Evolutionary conservation across 73 alveolate genomes (phyloP).

Genomic region (Blepharisma japonicum): DNA sequence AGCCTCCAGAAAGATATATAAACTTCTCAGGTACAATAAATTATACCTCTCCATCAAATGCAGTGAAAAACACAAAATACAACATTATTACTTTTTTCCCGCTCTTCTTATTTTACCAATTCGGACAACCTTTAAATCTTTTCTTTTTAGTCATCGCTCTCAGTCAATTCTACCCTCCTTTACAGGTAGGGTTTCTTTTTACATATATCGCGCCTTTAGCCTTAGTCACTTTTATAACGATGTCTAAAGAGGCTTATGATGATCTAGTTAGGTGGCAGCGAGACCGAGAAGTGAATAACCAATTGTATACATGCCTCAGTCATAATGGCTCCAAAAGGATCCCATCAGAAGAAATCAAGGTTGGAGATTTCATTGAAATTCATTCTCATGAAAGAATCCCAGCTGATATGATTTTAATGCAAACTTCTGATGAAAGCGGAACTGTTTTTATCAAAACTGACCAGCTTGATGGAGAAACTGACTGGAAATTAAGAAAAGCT

Average conservation of each 20-base stretch:
- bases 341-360: conserved; percentile 39
- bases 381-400: conserved; percentile 81
- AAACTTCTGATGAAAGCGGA: conserved; percentile 62
- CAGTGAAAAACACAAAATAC: conserved; percentile 60
- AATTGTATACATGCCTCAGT: neutral
- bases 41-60: conserved; percentile 17
- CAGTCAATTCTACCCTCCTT: conserved; percentile 51
- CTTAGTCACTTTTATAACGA: conserved; percentile 54
- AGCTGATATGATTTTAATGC: conserved; percentile 78
- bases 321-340: conserved; percentile 42
- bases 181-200: conserved; percentile 61
- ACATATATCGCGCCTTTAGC: conserved; percentile 57
- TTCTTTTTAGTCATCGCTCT: conserved; percentile 59
- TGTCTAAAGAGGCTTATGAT: conserved; percentile 65
- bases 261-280: conserved; percentile 56
- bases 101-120: conserved; percentile 51
- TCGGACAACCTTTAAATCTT: conserved; percentile 58
- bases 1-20: neutral
- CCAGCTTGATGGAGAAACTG: conserved; percentile 96
- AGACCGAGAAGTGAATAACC: conserved; percentile 57
- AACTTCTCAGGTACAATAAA: neutral
- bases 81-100: conserved; percentile 58
- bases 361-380: conserved; percentile 84
- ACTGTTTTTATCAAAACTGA: conserved; percentile 82
- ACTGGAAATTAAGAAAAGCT: conserved; percentile 94